Percentiles rank a stretch among this genome's conserved stretches.
Conservation (phyloP, 345 rosid species). For the Pistacia atlantica region DNA sequence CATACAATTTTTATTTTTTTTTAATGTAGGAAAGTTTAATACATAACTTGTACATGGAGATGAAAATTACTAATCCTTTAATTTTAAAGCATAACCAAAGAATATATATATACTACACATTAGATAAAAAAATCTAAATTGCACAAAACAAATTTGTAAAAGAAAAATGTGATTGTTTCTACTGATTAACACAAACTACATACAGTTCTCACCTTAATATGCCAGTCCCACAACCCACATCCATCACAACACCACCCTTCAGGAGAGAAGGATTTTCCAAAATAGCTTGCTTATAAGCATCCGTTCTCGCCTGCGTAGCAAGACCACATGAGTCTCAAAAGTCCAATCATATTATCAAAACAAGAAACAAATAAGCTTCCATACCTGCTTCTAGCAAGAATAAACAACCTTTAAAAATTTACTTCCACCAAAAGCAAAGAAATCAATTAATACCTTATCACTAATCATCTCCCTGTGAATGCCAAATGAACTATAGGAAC, state of each 20-base stretch:
- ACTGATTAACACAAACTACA: not conserved
- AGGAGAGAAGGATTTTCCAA: conserved; percentile 79
- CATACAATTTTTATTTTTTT: not conserved
- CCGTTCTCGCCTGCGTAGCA: conserved; percentile 73
- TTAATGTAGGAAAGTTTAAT: too few relatives aligned
- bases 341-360: not conserved
- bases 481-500: conserved; percentile 83
- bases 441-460: conserved; percentile 63
- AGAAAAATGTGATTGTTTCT: not conserved
- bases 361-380: not conserved
- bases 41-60: too few relatives aligned
- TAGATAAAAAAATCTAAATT: not conserved
- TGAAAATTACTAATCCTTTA: too few relatives aligned
- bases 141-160: not conserved
- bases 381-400: conserved; percentile 5
- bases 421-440: not conserved
- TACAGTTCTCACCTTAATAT: conserved; percentile 60
- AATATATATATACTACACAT: not conserved
- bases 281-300: conserved; percentile 81
- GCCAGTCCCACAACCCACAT: conserved; percentile 98
- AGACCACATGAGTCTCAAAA: conserved; percentile 9
- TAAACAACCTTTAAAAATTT: not conserved
- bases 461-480: conserved; percentile 92
- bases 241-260: conserved; percentile 83
- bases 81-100: too few relatives aligned